Conservation (phyloP, 2,329 filamentous ascomycete species). For the Grosmannia penicillata region DNA sequence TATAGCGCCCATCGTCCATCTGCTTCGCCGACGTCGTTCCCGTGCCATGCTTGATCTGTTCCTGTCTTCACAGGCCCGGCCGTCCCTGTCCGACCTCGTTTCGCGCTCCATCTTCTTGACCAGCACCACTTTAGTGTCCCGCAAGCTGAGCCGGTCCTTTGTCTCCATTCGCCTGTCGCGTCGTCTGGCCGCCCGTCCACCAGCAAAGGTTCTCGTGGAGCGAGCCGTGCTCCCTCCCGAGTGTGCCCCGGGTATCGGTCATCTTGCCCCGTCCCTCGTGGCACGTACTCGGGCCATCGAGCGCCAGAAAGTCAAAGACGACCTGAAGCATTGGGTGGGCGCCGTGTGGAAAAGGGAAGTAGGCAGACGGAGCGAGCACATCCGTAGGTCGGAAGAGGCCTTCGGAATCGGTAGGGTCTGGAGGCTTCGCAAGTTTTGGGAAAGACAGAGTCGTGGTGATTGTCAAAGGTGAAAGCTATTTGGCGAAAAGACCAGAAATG, state of each 20-base stretch:
- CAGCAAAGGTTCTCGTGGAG: slow-evolving; percentile 43
- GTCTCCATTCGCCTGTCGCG: slow-evolving; percentile 51
- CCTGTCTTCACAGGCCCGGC: slow-evolving; percentile 40
- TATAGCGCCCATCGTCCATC: slow-evolving; percentile 50
- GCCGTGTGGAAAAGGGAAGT: slow-evolving; percentile 40
- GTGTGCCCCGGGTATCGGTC: slow-evolving; percentile 32
- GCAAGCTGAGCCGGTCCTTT: slow-evolving; percentile 46
- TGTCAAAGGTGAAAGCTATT: slow-evolving; percentile 6
- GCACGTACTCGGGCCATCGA: slow-evolving; percentile 48
- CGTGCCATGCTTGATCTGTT: slow-evolving; percentile 38
- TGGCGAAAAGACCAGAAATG: no score
- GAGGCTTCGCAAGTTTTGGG: slow-evolving; percentile 51
- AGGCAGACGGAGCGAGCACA: slow-evolving; percentile 29
- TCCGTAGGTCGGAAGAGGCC: slow-evolving; percentile 32
- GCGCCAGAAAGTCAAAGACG: slow-evolving; percentile 52
- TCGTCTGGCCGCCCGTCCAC: slow-evolving; percentile 43
- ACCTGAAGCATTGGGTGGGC: slow-evolving; percentile 48
- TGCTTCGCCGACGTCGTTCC: slow-evolving; percentile 42
- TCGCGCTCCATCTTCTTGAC: slow-evolving; percentile 52
- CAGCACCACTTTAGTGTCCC: slow-evolving; percentile 48
- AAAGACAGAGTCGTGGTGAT: slow-evolving; percentile 35
- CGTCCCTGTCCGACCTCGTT: slow-evolving; percentile 47
- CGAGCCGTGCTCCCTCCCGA: slow-evolving; percentile 51
- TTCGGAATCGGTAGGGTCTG: slow-evolving; percentile 42
- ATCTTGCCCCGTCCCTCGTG: slow-evolving; percentile 45